Base-by-base conservation (phyloP, 2,329 filamentous ascomycete species). In the Penicillium sp. region DNA sequence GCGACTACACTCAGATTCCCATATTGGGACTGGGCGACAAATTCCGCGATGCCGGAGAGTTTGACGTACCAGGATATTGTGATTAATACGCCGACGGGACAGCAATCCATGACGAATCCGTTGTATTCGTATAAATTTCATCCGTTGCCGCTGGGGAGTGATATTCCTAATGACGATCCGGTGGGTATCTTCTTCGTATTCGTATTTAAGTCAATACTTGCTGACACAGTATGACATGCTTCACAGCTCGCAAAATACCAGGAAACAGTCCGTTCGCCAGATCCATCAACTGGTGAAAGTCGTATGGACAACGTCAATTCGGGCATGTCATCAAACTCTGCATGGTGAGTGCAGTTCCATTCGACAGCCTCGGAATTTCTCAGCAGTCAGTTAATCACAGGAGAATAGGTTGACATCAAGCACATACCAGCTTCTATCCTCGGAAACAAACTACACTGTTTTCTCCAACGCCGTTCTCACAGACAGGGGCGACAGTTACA, bases 11-110 rank as follows among this genome's bases (percentile, higher is more conserved):
- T 80, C 24, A 71, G 78, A 28, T 66, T 79, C 18, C 77, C 78
- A 3, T 81, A 76, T 64, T 80, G 77, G 77, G 78, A 80, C 62
- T 79, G 76, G 75, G 74, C 76, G 74, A 60, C 58, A n/a, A 58
- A 70, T 59, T 62, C 67, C 2, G 53, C 59, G 9, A 52, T 72
- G 47, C 69, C 69, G n/a, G 69, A 66, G 11, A 73, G 74, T 59
- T 60, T 79, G 14, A 68, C 69, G 6, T 63, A 65, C 11, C 66
- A 71, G 50, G 72, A 66, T 5, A 73, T 82, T 47, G 64, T 68
- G 9, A 71, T 79, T 26, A 77, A 70, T 54, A 76, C 73, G 55
- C 74, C 77, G 4, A 61, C 61, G 11, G 77, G 77, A 43, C 58
- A 58, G 7, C 64, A 66, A 40, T 69, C 63, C 9, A 73, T 80